Percentiles rank a stretch among this genome's conserved stretches.
Evolutionary conservation across 208 protist species (phyloP).

Genomic region (Acanthamoeba healyi): DNA sequence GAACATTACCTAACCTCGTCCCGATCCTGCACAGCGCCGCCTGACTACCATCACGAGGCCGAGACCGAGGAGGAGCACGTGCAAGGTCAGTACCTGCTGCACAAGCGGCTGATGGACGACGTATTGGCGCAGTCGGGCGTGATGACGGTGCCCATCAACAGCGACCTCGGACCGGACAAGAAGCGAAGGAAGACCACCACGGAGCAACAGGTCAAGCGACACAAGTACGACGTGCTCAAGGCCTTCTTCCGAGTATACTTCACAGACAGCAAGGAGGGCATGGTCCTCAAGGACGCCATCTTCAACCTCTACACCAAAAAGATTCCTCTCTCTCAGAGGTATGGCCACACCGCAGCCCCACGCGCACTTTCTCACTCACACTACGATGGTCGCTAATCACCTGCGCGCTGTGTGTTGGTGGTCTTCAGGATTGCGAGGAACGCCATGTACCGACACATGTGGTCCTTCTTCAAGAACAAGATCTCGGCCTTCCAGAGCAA

Average conservation of each 20-base stretch:
- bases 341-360: too few species aligned
- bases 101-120: slow-evolving; percentile 66
- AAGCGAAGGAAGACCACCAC: slow-evolving; percentile 59
- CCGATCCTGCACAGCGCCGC: too few species aligned
- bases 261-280: slow-evolving; percentile 55
- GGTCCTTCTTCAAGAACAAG: slow-evolving; percentile 72
- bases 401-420: too few species aligned
- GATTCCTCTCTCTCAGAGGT: background rate
- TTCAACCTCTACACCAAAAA: slow-evolving; percentile 67
- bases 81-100: slow-evolving; percentile 1
- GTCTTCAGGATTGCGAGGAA: slow-evolving; percentile 58
- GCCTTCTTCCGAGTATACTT: slow-evolving; percentile 65
- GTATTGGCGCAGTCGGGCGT: slow-evolving; percentile 1
- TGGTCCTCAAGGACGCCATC: slow-evolving; percentile 71
- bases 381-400: background rate
- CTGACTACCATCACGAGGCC: slow-evolving; percentile 7
- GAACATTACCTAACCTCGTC: too few species aligned
- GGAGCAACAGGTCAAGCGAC: slow-evolving; percentile 63
- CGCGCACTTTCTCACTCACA: too few species aligned
- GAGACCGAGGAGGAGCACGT: slow-evolving; percentile 35
- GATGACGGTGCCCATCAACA: background rate
- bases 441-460: slow-evolving; percentile 69
- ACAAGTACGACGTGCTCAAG: slow-evolving; percentile 57
- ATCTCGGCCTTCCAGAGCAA: slow-evolving; percentile 69
- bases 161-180: slow-evolving; percentile 42